Base-by-base conservation (phyloP, 176 grass and related monocot genomes). In the Ampelocalamus luodianensis region DNA sequence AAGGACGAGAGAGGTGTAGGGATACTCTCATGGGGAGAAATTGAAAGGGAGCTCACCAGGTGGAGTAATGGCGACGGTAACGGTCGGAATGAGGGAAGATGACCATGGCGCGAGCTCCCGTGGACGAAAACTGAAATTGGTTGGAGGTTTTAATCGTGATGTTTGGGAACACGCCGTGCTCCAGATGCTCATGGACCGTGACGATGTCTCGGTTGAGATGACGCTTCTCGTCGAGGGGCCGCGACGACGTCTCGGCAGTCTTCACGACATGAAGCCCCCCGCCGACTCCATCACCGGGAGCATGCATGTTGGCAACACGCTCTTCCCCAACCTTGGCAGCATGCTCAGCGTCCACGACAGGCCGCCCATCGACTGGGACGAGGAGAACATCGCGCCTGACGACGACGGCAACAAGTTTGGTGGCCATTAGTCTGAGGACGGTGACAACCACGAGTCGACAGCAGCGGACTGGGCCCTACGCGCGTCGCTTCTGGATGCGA, bases 201-300 rank as follows among this genome's bases (percentile, higher is more conserved):
- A 93, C 6, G 95, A 97, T 77, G 89, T 94, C 8, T 77, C 85
- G 16, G 92, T 79, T 0, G 92, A 97, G 85, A 91, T 97, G 95
- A 92, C 95, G 49, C 95, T 97, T 49, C 92, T 94, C 5, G 88
- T 92, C 12, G 95, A 94, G 64, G 92, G 95, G 10, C 83, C 93
- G 22, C 32, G 32, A 34, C 32, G 32, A 34, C 32, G 32, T 14
- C 86, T 97, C 23, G 87, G 72, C 24, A 89, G 92, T 64, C 78
- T 97, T 38, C 95, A 94, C 18, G 94, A 34, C 32, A 34, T 34
- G 32, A 34, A 34, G 32, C 32, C 32, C 32, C 32, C 32, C 32
- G 32, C 32, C 32, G 32, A 34, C 32, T 34, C 32, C 32, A 34
- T 34, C 71, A 9, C 8, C 8, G 42, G 42, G 8, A 43, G 42